phyloP scores from a whole-genome alignment of 2,329 filamentous ascomycete species.

The Aspergillus sp. region DNA sequence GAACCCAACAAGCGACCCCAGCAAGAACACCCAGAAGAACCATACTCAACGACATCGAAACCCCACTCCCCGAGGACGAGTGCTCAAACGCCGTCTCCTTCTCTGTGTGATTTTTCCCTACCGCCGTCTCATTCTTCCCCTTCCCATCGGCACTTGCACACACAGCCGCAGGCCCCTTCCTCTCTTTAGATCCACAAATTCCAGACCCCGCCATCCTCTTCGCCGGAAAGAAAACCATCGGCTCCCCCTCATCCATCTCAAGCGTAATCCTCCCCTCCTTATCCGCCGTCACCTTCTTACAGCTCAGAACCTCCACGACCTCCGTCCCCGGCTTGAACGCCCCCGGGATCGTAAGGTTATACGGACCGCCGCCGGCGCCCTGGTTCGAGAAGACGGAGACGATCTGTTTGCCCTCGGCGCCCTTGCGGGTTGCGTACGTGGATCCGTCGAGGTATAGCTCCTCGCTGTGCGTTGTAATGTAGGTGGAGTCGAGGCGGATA shows the following conservation, averaged over 20 bases:
- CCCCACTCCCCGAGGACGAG: neutral
- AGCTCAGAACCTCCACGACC: conserved; percentile 33
- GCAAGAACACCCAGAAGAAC: neutral
- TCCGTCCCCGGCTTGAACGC: conserved; percentile 29
- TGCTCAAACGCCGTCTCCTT: neutral
- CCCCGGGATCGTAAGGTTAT: conserved; percentile 33
- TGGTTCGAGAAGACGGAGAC: conserved; percentile 51
- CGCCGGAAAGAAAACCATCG: conserved; percentile 34
- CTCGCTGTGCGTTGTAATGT: conserved; percentile 43
- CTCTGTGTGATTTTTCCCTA: neutral
- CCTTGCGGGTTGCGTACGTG: conserved; percentile 51
- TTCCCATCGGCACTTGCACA: neutral
- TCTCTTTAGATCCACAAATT: conserved; percentile 28
- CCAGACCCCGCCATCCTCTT: conserved; percentile 31
- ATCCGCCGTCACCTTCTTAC: conserved; percentile 29
- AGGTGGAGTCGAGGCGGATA: conserved; percentile 37
- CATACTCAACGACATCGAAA: neutral
- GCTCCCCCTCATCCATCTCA: conserved; percentile 32
- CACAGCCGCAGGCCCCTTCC: neutral
- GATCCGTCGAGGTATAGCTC: conserved; percentile 47
- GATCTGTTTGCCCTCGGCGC: conserved; percentile 44
- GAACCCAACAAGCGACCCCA: neutral
- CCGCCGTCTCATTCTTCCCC: neutral
- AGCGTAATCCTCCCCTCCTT: conserved; percentile 26
- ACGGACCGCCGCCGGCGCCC: conserved; percentile 34